These are phyloP conservation scores for Aspergillus bertholletiae DNA, from an alignment of 495 filamentous ascomycete species.

Conservation along the genomic window DNA sequence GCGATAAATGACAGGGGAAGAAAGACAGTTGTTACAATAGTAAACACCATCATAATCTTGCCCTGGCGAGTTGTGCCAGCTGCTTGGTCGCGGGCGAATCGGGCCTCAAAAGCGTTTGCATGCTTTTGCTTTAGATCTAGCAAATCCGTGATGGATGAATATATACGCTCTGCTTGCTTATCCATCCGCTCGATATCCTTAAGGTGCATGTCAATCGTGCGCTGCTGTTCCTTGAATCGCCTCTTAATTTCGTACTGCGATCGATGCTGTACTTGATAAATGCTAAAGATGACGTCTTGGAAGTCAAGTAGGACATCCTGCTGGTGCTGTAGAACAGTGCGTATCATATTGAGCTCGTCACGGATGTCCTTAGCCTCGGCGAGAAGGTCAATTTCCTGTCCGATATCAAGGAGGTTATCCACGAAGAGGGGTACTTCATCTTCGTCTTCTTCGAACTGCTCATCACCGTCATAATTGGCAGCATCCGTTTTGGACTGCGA, in stretches of 20 bases:
- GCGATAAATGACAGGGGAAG: conserved; percentile 66
- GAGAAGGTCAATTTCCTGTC: conserved; percentile 61
- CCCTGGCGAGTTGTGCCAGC: conserved; percentile 61
- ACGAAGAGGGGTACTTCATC: conserved; percentile 49
- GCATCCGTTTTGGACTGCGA: conserved; percentile 26
- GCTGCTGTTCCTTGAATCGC: conserved; percentile 57
- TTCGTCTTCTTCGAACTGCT: conserved; percentile 20
- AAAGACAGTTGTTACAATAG: conserved; percentile 68
- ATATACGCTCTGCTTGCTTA: conserved; percentile 62
- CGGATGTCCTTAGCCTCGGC: conserved; percentile 69
- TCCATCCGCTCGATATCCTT: conserved; percentile 69
- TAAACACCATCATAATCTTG: conserved; percentile 75
- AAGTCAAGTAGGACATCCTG: conserved; percentile 51
- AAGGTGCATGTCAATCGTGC: conserved; percentile 56
- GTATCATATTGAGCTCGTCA: conserved; percentile 71
- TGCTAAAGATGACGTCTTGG: conserved; percentile 50
- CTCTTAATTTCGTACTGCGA: conserved; percentile 53
- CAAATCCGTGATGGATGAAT: conserved; percentile 59
- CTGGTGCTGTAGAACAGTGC: conserved; percentile 59
- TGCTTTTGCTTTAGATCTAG: conserved; percentile 64
- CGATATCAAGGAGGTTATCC: conserved; percentile 65
- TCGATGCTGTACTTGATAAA: conserved; percentile 41
- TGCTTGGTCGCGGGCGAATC: conserved; percentile 65
- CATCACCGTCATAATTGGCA: conserved; percentile 2
- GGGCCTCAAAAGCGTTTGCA: conserved; percentile 66